These are phyloP conservation scores for Rhizopogon vinicolor DNA, from an alignment of 768 basidiomycete species.

Conservation along the genomic window DNA sequence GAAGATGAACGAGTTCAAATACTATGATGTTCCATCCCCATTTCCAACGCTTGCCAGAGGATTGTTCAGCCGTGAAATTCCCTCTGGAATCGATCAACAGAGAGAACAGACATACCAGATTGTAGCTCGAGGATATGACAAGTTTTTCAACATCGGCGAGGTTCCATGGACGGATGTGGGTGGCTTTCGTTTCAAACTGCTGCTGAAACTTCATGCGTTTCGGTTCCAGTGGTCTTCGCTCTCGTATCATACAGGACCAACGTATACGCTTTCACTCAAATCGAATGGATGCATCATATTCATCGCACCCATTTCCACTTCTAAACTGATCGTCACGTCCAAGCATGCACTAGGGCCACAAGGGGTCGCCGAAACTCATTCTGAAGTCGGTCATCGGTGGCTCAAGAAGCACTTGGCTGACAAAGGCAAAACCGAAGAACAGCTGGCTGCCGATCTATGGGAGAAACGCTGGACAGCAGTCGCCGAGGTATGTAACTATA, in stretches of 20 bases:
- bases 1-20: conserved; percentile 98
- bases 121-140: conserved; percentile 91
- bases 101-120: conserved; percentile 49
- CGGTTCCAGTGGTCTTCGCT: conserved; percentile 67
- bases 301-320: conserved; percentile 75
- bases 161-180: conserved; percentile 92
- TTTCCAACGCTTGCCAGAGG: conserved; percentile 96
- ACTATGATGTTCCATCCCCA: conserved; percentile 82
- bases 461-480: conserved; percentile 84
- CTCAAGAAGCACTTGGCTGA: conserved; percentile 58
- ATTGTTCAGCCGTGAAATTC: conserved; percentile 64
- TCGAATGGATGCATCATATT: conserved; percentile 98
- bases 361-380: conserved; percentile 54
- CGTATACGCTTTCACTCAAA: conserved; percentile 87
- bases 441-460: conserved; percentile 78
- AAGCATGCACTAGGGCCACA: conserved; percentile 82
- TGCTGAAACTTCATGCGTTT: not conserved
- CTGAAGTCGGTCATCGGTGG: conserved; percentile 83
- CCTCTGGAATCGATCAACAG: conserved; percentile 16
- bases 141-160: conserved; percentile 98
- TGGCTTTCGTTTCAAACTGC: conserved; percentile 3
- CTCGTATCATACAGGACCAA: conserved; percentile 60
- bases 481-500: conserved; percentile 63
- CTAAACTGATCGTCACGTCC: conserved; percentile 79
- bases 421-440: conserved; percentile 61